Evolutionary conservation across 2,329 filamentous ascomycete species (phyloP), one percentile per base, ranked within the genome.

Genomic region (Exophiala sp.): DNA sequence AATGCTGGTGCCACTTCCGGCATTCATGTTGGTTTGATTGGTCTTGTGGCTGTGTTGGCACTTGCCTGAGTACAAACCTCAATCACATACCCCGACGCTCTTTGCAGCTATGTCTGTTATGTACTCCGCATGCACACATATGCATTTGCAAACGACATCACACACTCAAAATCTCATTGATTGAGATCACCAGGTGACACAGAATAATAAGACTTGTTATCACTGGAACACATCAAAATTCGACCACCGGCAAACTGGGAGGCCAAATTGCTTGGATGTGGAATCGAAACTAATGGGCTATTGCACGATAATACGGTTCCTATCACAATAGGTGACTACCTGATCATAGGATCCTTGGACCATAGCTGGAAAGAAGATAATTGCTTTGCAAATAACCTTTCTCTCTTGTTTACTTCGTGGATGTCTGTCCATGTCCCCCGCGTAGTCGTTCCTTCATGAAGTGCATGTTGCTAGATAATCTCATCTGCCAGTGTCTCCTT

Each of bases 11-110:
- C 95, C 51, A 83, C 84, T 0, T 92, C 91, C 0, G 89, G 75
- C 52, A 74, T 97, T 72, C 97, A 97, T 67, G 89, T 91, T 18
- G 94, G 89, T 73, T 36, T 60, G 39, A 20, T 55, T n/a, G 57
- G 60, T 40, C 45, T 58, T 32, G 46, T 62, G 46, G 59, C 59
- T 42, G 50, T 55, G 38, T 53, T 63, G 59, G 61, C 55, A 21
- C 12, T 61, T 41, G 53, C 47, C 35, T 60, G 36, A 55, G 43
- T 38, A 42, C 49, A 51, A 36, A 39, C 33, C n/a, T 40, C 50
- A 49, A 52, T 20, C 20, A 18, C 34, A 57, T 55, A 59, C 57
- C 50, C 47, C 34, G 54, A 57, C 57, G 48, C 54, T 60, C 57
- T 44, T 29, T 60, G 57, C 57, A 57, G 57, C 54, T 54, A 59